Evolutionary conservation across 2,329 filamentous ascomycete species (phyloP), one percentile per base, ranked within the genome.

Genomic region (Paecilomyces sp.): DNA sequence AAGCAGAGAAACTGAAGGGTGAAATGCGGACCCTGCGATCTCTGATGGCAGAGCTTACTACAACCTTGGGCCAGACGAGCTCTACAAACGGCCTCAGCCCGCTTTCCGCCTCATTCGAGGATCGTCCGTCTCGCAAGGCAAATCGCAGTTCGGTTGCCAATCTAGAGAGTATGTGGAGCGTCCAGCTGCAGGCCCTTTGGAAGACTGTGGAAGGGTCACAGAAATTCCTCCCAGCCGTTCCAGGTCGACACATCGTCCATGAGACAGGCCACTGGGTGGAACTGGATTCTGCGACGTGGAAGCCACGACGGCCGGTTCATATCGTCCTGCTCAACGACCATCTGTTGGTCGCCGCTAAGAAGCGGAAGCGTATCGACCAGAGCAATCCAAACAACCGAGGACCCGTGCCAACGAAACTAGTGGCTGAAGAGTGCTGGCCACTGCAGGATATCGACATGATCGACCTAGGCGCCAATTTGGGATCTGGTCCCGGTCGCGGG

Each of bases 151-250:
- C 92, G 15, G 92, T 99, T 53, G 86, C 86, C 41, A 88, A 88
- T 66, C 75, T 89, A 11, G 86, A 88, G 67, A 86, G 84, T 34
- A 82, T 89, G 75, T 88, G 86, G 82, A 87, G 81, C 63, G 81
- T 83, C 2, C 86, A 89, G 65, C 73, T 89, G 36, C 86, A 95
- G 75, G 88, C 91, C 25, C 79, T 99, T 54, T 99, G 94, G 86
- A 97, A 97, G 78, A 90, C 89, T 52, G 91, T 99, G n/a, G 94
- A 97, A 74, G 93, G 93, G 1, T 96, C 92, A 9, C 94, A 99
- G 70, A 97, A 97, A 73, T 99, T 96, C 70, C 80, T 99, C 11
- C 94, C 94, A 13, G 94, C 92, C 58, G 84, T 92, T 22, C 86
- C 90, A 22, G 93, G 92, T n/a, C 88, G 94, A 47, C 95, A 97